phyloP scores from a whole-genome alignment of 2,329 filamentous ascomycete genomes.

The Exophiala bonariae region DNA sequence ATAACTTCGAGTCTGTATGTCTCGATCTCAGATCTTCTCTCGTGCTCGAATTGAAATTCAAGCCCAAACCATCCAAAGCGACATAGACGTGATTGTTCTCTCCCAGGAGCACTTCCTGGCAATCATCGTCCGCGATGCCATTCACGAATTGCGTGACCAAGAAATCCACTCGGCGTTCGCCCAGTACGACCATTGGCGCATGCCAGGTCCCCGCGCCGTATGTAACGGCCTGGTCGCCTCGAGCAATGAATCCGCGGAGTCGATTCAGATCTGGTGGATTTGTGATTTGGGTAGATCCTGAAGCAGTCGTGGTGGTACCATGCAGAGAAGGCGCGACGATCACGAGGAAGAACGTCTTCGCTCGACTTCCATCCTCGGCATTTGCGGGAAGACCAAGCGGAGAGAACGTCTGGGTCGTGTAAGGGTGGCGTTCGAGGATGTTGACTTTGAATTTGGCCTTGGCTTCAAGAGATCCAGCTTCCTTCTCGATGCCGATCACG shows the following conservation, averaged over 20 bases:
- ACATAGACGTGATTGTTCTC: conserved; percentile 9
- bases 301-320: conserved; percentile 30
- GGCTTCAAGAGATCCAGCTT: background rate
- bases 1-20: too few relatives aligned
- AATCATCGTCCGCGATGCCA: conserved; percentile 79
- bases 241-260: conserved; percentile 76
- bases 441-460: conserved; percentile 60
- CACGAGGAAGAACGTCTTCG: conserved; percentile 66
- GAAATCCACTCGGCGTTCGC: conserved; percentile 72
- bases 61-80: conserved; percentile 5
- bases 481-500: conserved; percentile 13
- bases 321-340: conserved; percentile 77
- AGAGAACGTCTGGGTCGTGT: conserved; percentile 89
- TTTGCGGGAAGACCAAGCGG: conserved; percentile 56
- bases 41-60: background rate
- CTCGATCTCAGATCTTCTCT: too few relatives aligned
- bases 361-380: conserved; percentile 14
- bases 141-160: conserved; percentile 88
- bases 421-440: conserved; percentile 88
- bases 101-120: conserved; percentile 54
- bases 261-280: conserved; percentile 69
- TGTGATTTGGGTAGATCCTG: conserved; percentile 35
- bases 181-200: conserved; percentile 90
- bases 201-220: conserved; percentile 94
- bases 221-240: conserved; percentile 78